Evolutionary conservation across 257 asterid genomes (phyloP), one percentile per base, ranked within the genome.

Genomic region (Nyctanthes arbortristis): DNA sequence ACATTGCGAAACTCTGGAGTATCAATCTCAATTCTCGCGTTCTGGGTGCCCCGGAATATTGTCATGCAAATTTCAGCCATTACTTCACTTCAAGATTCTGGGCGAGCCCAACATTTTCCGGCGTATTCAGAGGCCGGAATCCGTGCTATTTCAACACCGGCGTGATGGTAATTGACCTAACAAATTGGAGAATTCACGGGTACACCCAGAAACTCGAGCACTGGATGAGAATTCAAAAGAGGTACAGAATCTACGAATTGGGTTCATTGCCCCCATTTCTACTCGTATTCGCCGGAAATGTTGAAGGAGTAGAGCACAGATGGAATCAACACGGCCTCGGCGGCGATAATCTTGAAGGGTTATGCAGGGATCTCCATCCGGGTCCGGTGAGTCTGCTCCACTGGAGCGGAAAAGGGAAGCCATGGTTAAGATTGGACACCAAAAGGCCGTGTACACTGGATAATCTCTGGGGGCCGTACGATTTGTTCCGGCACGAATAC

Each of bases 281-380:
- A 8, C 68, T 91, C 0, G 94, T 88, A 0, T 85, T 88, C 34
- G 96, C 88, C 31, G 97, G 97, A 0, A 80, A 82, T 31, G 97
- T 91, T 0, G 82, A 81, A 39, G 77, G 79, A 27, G 96, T 88
- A 29, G 96, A 84, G 80, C 97, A 91, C 65, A 71, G 84, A 29
- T 91, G 97, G 97, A 91, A 91, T 75, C 97, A 91, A 63, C 97
- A 91, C 70, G 97, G 97, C 0, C 82, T 91, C 5, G 97, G 97
- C 1, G 96, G 97, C 0, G 97, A 88, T 68, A 91, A 88, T 29
- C 65, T 91, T 2, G 85, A 85, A 68, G 96, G 92, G 0, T 69
- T 87, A 10, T 92, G 98, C 12, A 73, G 97, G 35, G 88, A 88
- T 70, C 73, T 91, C 37, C 97, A 91, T 78, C 95, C 96, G 2